These are phyloP conservation scores for Starmera quercuum DNA, from an alignment of 805 yeast species.

Conservation along the genomic window DNA sequence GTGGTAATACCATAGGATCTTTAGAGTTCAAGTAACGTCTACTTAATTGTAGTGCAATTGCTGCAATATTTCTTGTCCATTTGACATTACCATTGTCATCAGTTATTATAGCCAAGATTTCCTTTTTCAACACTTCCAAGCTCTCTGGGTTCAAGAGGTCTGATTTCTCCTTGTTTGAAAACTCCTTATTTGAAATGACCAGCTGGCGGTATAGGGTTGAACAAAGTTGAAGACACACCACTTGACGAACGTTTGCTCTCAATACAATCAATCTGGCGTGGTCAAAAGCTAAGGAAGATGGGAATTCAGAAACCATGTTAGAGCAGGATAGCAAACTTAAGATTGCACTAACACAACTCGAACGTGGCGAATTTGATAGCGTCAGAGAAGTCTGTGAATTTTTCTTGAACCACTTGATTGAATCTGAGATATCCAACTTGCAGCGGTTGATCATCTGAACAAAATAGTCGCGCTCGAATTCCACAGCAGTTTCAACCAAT, in stretches of 20 bases:
- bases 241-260: slow-evolving; percentile 80
- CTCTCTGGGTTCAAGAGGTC: slow-evolving; percentile 29
- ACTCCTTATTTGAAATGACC: slow-evolving; percentile 25
- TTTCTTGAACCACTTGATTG: slow-evolving; percentile 17
- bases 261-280: slow-evolving; percentile 69
- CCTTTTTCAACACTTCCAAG: slow-evolving; percentile 49
- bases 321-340: slow-evolving; percentile 67
- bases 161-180: not conserved
- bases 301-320: slow-evolving; percentile 75
- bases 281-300: slow-evolving; percentile 77
- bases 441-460: slow-evolving; percentile 52
- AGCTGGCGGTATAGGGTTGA: slow-evolving; percentile 66
- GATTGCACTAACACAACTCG: slow-evolving; percentile 42
- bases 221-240: slow-evolving; percentile 74
- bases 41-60: slow-evolving; percentile 62
- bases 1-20: slow-evolving; percentile 21
- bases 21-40: slow-evolving; percentile 27
- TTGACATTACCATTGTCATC: slow-evolving; percentile 83
- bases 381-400: slow-evolving; percentile 2
- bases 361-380: slow-evolving; percentile 21
- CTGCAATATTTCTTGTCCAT: slow-evolving; percentile 79
- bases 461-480: slow-evolving; percentile 81
- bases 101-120: slow-evolving; percentile 69
- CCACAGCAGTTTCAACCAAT: slow-evolving; percentile 77
- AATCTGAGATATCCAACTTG: slow-evolving; percentile 20